Conservation (phyloP, 2,329 filamentous ascomycete genomes). For the Ceratocystis huliohia region DNA sequence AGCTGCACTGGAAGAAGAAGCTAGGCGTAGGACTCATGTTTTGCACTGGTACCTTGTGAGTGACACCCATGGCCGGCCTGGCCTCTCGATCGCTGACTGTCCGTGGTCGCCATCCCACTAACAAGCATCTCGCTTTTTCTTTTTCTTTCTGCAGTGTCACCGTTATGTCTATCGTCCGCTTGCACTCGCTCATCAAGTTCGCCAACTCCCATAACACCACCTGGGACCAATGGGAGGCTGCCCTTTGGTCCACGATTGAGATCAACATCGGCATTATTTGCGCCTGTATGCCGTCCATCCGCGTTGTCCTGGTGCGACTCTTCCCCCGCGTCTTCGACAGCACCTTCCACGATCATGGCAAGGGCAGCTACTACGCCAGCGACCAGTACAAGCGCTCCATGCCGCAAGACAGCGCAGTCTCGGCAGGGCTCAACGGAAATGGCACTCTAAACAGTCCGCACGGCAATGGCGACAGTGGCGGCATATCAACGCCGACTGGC, state of each 20-base stretch:
- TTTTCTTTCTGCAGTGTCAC: constrained; percentile 23
- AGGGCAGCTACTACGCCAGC: constrained; percentile 24
- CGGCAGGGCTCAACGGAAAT: background rate
- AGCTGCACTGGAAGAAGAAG: constrained; percentile 35
- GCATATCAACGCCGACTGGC: background rate
- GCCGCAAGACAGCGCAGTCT: background rate
- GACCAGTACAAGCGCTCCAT: constrained; percentile 15
- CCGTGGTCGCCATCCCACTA: constrained; percentile 3
- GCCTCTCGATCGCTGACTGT: background rate
- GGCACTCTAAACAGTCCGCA: no score
- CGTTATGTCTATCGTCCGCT: constrained; percentile 27
- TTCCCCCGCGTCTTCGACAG: constrained; percentile 27
- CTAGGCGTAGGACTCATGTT: constrained; percentile 35
- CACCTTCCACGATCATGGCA: constrained; percentile 22
- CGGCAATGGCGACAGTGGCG: background rate
- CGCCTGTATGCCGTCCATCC: constrained; percentile 27
- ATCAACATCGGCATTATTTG: constrained; percentile 28
- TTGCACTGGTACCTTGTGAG: constrained; percentile 31
- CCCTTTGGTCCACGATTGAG: constrained; percentile 28
- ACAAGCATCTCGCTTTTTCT: background rate
- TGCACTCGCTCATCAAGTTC: constrained; percentile 25
- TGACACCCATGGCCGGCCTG: background rate
- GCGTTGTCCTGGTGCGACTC: constrained; percentile 26
- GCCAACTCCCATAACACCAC: constrained; percentile 26
- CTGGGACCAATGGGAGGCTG: constrained; percentile 26